A percentile compares a stretch with the other conserved stretches of the same genome.
phyloP scores from a whole-genome alignment of 1,139 yeast genomes.

The Yamadazyma blattariae region DNA sequence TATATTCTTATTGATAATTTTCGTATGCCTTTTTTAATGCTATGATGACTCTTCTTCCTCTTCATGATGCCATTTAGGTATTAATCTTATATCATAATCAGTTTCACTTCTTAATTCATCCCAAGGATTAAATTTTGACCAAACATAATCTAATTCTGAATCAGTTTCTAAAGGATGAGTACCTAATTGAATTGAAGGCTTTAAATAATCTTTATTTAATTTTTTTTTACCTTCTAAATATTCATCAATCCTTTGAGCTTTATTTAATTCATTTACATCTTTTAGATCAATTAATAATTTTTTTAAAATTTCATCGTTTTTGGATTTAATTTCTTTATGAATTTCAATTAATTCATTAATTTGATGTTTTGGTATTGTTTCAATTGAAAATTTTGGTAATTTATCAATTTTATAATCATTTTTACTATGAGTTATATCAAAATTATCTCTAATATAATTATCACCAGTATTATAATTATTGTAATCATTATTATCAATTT shows the following conservation, averaged over 20 bases:
- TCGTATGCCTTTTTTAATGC: neutral
- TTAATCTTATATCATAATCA: slow-evolving; percentile 41
- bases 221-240: slow-evolving; percentile 30
- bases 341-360: slow-evolving; percentile 18
- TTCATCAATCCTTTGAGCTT: slow-evolving; percentile 34
- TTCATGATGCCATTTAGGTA: slow-evolving; percentile 30
- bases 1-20: no score
- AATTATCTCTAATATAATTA: no score
- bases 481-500: slow-evolving; percentile 21
- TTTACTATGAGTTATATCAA: no score
- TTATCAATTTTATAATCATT: slow-evolving; percentile 1
- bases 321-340: slow-evolving; percentile 21
- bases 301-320: slow-evolving; percentile 19
- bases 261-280: slow-evolving; percentile 35
- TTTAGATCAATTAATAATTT: slow-evolving; percentile 25
- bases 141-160: slow-evolving; percentile 44
- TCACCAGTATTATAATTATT: no score
- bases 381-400: neutral
- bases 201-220: slow-evolving; percentile 23
- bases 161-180: slow-evolving; percentile 34
- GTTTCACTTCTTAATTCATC: slow-evolving; percentile 45
- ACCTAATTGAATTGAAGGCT: slow-evolving; percentile 40
- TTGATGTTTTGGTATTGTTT: slow-evolving; percentile 5
- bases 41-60: no score
- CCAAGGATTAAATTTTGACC: slow-evolving; percentile 55